A percentile compares a stretch with the other conserved stretches of the same genome.
Evolutionary conservation across 106 monocot species (phyloP).

Genomic region (Iris macrosiphon): DNA sequence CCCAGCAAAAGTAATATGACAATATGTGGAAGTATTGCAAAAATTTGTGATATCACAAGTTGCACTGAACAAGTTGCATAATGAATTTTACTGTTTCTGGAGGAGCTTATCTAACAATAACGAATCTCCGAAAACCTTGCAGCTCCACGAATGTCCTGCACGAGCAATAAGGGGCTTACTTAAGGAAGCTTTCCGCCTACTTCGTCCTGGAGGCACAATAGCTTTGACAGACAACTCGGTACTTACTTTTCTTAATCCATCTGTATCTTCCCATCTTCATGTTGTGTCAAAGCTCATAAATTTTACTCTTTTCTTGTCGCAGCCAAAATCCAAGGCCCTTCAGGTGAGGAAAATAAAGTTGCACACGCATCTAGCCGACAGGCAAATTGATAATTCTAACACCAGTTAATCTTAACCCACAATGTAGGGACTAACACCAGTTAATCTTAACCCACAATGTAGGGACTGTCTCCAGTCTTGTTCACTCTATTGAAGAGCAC

Average conservation of each 20-base stretch:
- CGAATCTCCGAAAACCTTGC: not conserved
- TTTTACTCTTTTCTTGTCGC: conserved; percentile 7
- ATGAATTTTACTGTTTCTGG: not conserved
- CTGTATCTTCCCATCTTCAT: not conserved
- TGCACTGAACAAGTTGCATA: too few species aligned
- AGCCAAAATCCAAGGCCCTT: conserved; percentile 86
- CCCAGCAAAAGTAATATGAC: too few species aligned
- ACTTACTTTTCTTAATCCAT: not conserved
- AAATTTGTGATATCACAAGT: too few species aligned
- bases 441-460: too few species aligned
- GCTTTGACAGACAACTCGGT: conserved; percentile 81
- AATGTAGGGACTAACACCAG: too few species aligned
- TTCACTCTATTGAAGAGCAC: conserved; percentile 82
- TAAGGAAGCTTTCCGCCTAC: conserved; percentile 67
- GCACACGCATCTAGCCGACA: too few species aligned
- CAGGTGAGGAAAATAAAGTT: conserved; percentile 66
- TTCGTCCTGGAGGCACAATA: conserved; percentile 69
- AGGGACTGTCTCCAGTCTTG: conserved; percentile 66
- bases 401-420: too few species aligned
- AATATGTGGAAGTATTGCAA: too few species aligned
- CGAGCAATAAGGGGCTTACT: conserved; percentile 39
- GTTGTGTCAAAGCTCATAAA: not conserved
- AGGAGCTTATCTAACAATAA: not conserved
- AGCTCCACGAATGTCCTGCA: conserved; percentile 87
- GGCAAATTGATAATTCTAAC: too few species aligned